Conservation (phyloP, 2,329 filamentous ascomycete species). For the Diaporthe australafricana region DNA sequence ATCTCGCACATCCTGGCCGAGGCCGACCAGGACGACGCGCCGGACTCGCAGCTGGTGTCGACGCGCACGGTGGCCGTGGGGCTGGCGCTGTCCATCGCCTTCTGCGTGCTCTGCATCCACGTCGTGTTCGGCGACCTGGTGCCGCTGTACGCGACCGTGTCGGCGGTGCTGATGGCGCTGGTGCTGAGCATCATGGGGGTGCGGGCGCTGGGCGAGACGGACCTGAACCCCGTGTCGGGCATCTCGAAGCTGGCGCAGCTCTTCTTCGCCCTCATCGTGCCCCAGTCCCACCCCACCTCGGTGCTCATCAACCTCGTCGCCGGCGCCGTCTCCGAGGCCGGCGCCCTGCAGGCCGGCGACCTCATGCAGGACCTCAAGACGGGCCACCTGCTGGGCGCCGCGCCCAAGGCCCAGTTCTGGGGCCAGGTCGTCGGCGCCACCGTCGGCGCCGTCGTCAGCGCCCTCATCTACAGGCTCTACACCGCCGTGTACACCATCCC, state of each 20-base stretch:
- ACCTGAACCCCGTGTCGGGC: constrained; percentile 94
- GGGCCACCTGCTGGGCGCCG: constrained; percentile 90
- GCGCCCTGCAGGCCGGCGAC: constrained; percentile 94
- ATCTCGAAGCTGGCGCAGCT: constrained; percentile 97
- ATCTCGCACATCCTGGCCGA: constrained; percentile 41
- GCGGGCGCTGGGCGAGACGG: constrained; percentile 80
- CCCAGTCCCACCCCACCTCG: constrained; percentile 81
- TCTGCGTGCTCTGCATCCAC: constrained; percentile 86
- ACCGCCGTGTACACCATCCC: constrained; percentile 89
- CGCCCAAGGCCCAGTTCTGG: constrained; percentile 95
- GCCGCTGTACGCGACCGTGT: constrained; percentile 78
- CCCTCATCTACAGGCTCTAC: constrained; percentile 89
- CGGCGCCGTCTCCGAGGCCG: constrained; percentile 72
- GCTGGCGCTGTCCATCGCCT: constrained; percentile 78
- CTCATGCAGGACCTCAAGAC: constrained; percentile 98
- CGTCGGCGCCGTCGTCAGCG: constrained; percentile 86
- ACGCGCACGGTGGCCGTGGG: constrained; percentile 78
- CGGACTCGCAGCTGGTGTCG: constrained; percentile 83
- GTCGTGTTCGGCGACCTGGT: constrained; percentile 86
- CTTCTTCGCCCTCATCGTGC: constrained; percentile 91
- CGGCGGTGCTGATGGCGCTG: constrained; percentile 87
- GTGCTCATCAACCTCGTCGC: constrained; percentile 97
- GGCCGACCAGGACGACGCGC: constrained; percentile 79
- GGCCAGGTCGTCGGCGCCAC: constrained; percentile 93
- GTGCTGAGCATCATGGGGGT: constrained; percentile 81